phyloP scores from a whole-genome alignment of 1,284 basidiomycete species.

The Apiotrichum domesticum region DNA sequence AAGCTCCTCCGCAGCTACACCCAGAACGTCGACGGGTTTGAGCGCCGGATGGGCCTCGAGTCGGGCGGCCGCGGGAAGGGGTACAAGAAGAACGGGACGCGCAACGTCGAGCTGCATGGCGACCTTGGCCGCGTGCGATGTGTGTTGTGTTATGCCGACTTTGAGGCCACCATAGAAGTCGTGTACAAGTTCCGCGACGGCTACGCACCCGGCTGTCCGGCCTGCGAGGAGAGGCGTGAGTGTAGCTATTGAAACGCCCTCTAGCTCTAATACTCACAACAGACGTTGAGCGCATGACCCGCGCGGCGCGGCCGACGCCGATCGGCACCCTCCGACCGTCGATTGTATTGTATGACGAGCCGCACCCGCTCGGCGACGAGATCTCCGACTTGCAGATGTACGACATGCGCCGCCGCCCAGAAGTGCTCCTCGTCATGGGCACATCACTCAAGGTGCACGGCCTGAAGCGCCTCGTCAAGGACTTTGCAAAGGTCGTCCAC shows the following conservation, averaged over 20 bases:
- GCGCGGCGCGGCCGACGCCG: slow-evolving; percentile 68
- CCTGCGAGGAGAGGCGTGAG: slow-evolving; percentile 70
- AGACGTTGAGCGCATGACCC: slow-evolving; percentile 69
- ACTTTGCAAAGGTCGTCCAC: slow-evolving; percentile 80
- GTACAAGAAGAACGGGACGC: slow-evolving; percentile 60
- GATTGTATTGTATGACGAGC: slow-evolving; percentile 85
- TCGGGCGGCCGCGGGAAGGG: slow-evolving; percentile 53
- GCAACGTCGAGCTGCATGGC: slow-evolving; percentile 85
- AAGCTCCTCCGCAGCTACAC: slow-evolving; percentile 85
- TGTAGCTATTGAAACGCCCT: too few species aligned
- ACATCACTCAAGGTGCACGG: slow-evolving; percentile 92
- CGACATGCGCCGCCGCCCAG: slow-evolving; percentile 71
- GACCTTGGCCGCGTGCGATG: slow-evolving; percentile 84
- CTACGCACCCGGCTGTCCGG: slow-evolving; percentile 69
- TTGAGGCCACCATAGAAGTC: slow-evolving; percentile 60
- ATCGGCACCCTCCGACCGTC: slow-evolving; percentile 75
- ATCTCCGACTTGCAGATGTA: slow-evolving; percentile 68
- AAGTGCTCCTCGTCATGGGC: slow-evolving; percentile 90
- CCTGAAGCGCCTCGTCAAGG: slow-evolving; percentile 84
- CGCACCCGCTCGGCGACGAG: slow-evolving; percentile 77
- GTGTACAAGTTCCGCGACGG: slow-evolving; percentile 62
- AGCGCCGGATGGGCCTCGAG: slow-evolving; percentile 71
- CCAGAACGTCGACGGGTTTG: slow-evolving; percentile 91
- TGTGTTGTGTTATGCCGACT: slow-evolving; percentile 69
- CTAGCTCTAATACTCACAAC: slow-evolving; percentile 6